Evolutionary conservation across 345 rosid species (phyloP), one percentile per base, ranked within the genome.

Genomic region (Aethionema arabicum): DNA sequence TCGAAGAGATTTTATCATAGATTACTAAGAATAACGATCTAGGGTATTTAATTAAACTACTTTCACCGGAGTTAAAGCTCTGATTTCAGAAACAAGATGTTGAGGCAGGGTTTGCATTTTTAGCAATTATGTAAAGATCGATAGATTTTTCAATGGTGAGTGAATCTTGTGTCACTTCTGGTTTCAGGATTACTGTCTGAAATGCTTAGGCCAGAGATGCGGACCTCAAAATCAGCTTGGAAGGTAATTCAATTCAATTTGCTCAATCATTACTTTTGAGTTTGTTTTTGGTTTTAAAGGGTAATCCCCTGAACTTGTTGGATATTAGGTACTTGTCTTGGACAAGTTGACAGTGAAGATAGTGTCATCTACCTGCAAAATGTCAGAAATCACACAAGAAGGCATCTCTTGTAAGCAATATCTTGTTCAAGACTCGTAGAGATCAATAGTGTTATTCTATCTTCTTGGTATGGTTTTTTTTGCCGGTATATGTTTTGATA

Each of bases 371-470:
- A 69, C 84, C 0, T 90, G 96, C 80, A 93, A 85, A 81, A 83
- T 85, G 99, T 85, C 97, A 29, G 97, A 93, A 72, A 87, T 93
- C 74, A 83, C 97, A 3, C 87, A 83, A 65, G 86, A 90, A 84
- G 97, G 97, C 75, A 83, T 93, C 67, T 84, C 97, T 65, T 78
- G 99, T 93, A 82, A 90, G 97, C 21, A n/a, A 6, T 11, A 42
- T 6, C 10, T 50, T 32, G 5, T 52, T 60, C 10, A 27, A 41
- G 42, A 21, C 27, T 63, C 5, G 11, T 2, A 14, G 30, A 27
- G 0, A 32, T 32, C 9, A 7, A 5, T 37, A 4, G 35, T 8
- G n/a, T 16, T 52, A 0, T 39, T 21, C 12, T 36, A 36, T 5
- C 29, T 31, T 45, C 10, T 35, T 35, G 45, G 48, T 8, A 5